A percentile compares a stretch with the other conserved stretches of the same genome.
Evolutionary conservation across 2,329 filamentous ascomycete genomes (phyloP).

Genomic region (Botrytis elliptica): DNA sequence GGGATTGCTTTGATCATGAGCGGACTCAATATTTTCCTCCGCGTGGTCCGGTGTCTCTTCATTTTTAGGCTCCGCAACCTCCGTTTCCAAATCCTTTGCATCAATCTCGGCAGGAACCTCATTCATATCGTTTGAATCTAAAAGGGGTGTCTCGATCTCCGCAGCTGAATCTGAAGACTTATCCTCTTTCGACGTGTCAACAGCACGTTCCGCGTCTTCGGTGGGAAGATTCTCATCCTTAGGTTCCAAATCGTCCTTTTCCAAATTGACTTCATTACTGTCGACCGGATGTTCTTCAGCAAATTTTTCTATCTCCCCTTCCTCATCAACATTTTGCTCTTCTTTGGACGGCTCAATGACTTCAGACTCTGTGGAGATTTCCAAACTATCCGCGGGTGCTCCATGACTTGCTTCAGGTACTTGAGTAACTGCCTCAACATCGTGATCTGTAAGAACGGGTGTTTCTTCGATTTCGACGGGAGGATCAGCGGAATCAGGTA

Average conservation of each 20-base stretch:
- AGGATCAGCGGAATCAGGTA: fast-evolving
- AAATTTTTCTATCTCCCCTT: neutral
- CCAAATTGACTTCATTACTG: no score
- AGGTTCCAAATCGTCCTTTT: neutral
- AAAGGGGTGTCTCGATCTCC: neutral
- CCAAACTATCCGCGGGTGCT: no score
- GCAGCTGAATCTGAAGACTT: neutral
- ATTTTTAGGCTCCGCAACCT: neutral
- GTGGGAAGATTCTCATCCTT: neutral
- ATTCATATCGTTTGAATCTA: neutral
- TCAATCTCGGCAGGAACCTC: neutral
- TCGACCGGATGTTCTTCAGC: neutral
- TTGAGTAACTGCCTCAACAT: neutral
- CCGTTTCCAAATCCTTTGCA: neutral
- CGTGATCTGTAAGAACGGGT: neutral
- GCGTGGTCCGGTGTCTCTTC: neutral
- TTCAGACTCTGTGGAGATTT: neutral
- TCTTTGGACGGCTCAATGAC: neutral
- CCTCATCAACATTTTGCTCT: neutral
- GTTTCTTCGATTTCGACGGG: neutral
- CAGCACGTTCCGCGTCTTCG: neutral
- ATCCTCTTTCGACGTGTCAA: neutral
- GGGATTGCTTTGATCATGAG: neutral
- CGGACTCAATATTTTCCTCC: neutral
- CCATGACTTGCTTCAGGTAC: neutral